Base-by-base conservation (phyloP, 495 filamentous ascomycete species). In the Bryoglossum gracile region DNA sequence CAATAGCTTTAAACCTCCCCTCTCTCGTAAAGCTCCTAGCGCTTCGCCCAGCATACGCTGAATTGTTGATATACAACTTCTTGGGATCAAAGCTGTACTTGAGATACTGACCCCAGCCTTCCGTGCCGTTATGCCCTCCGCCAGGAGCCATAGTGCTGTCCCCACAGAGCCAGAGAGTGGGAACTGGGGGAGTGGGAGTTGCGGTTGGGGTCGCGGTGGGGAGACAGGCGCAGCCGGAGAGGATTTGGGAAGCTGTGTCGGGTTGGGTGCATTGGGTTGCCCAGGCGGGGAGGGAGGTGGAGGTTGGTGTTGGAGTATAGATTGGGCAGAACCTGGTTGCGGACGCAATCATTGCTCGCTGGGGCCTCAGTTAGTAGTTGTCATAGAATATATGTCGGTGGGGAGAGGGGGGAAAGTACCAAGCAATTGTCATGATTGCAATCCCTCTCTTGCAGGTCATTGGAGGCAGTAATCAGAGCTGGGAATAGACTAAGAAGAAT, bases 101-200 rank as follows among this genome's bases (percentile, higher is more conserved):
- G 4, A 67, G 58, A 30, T 62, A 66, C 25, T 66, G 57, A 25
- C 66, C 66, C 66, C 66, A 69, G 14, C 66, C 66, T 28, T 68
- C 63, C 1, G 58, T 63, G 11, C 62, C 61, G 13, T 63, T 63
- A 11, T 64, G 67, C 14, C 61, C 65, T 3, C 68, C 68, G 36
- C 55, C 61, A 8, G 56, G 59, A 6, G 73, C 74, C 73, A 77
- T 77, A 10, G 74, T 79, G 9, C 71, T 75, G 50, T 79, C 75
- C 24, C 75, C 74, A 18, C 71, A 72, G 3, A 79, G 63, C 49
- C 75, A 76, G 47, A 78, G 56, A 0, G 70, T 71, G 8, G 56
- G 53, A 16, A 23, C 24, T 8, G 16, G n/a, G 42, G 14, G 16
- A 3, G 24, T 10, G 8, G 24, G 16, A 45, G 42, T 14, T 18